phyloP scores from a whole-genome alignment of 371 early-diverging fungal species.

The Dichotomocladium elegans region DNA sequence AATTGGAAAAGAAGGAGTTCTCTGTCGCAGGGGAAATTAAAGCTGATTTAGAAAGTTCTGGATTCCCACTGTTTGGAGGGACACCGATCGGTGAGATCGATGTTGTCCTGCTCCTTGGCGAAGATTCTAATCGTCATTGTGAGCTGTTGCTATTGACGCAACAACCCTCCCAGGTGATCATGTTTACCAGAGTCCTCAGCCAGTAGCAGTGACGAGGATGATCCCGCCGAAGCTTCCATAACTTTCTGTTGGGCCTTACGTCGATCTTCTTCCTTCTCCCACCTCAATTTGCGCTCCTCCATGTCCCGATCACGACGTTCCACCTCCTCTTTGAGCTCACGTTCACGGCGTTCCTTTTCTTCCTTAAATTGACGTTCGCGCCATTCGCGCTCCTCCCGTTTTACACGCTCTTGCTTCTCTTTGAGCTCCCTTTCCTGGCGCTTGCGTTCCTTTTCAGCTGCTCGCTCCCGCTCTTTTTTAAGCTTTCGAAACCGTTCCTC shows the following conservation, averaged over 20 bases:
- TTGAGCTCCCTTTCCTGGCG: conserved; percentile 34
- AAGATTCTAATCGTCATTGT: too few species aligned
- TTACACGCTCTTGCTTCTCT: conserved; percentile 16
- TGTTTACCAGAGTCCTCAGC: background rate
- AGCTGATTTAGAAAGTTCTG: background rate
- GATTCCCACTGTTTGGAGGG: too few species aligned
- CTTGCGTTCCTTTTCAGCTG: conserved; percentile 54
- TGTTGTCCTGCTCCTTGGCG: background rate
- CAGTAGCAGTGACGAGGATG: background rate
- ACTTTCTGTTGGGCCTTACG: conserved; percentile 5
- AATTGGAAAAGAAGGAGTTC: conserved; percentile 23
- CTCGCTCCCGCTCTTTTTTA: conserved; percentile 53
- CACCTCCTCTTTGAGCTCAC: conserved; percentile 13
- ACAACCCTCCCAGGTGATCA: too few species aligned
- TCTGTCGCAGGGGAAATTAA: background rate
- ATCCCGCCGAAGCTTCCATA: conserved; percentile 11
- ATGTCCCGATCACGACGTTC: conserved; percentile 27
- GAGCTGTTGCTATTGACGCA: too few species aligned
- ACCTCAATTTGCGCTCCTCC: conserved; percentile 23
- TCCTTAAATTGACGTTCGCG: conserved; percentile 30
- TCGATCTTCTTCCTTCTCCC: conserved; percentile 6
- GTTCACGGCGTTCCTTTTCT: conserved; percentile 30
- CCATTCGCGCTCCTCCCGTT: conserved; percentile 24
- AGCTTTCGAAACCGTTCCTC: conserved; percentile 48
- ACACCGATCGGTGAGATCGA: conserved; percentile 5